Evolutionary conservation across 352 stramenopile genomes (phyloP), one percentile per base, ranked within the genome.

Genomic region (Globisporangium paroecandrum): DNA sequence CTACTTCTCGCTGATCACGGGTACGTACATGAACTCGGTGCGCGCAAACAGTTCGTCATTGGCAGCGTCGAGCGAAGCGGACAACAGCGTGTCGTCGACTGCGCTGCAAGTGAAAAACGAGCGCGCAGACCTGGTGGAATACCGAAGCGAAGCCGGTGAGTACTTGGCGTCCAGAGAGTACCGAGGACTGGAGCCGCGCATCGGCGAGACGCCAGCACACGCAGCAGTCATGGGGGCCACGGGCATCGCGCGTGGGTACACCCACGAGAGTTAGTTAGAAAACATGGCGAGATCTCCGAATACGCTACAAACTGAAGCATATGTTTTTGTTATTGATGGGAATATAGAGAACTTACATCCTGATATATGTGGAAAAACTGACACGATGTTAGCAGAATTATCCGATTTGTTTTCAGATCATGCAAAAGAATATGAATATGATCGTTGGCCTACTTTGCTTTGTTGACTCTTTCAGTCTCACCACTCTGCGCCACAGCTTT

Each of bases 1-100:
- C 9, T 94, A 89, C 65, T 97, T 95, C 66, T 95, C 87, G 4
- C 69, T 95, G 12, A 71, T 95, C 1, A 89, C 83, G 1, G 89
- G 89, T 47, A 93, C 82, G 22, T 94, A 95, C 73, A 81, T 82
- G 61, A 83, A 53, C 6, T 74, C 78, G 10, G 75, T 72, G 4
- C 63, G 76, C 24, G 61, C 66, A n/a, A 66, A 29, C 9, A 54
- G 58, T 32, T 18, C 24, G 0, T 32, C 41, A 0, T 2, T 5
- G 27, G 25, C 25, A 25, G 10, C 7, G 38, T 24, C 27, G 22
- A 69, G 36, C 13, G 70, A 82, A 13, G 61, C 71, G 1, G 69
- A 72, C 41, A 73, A 69, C 58, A 53, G 43, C 68, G 5, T 43
- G 20, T 29, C 29, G 2, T 78, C 76, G 9, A 85, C 76, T 20